These are phyloP conservation scores for Protostelium mycophagum DNA, from an alignment of 78 protist species.

Conservation along the genomic window DNA sequence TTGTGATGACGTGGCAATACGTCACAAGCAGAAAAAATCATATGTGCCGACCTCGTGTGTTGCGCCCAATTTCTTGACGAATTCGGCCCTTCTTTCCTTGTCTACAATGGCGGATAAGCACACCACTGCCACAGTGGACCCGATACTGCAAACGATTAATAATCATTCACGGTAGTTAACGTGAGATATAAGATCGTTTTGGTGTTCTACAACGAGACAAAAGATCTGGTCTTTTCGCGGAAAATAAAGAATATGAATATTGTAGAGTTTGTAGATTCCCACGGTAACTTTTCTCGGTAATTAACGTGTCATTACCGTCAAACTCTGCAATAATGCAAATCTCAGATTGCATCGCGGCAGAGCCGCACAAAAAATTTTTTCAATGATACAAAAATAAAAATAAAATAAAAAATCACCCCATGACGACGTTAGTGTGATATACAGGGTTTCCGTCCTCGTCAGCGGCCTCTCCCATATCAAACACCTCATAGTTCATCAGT, in stretches of 20 bases:
- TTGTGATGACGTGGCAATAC: too few relatives aligned
- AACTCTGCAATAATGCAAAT: neutral
- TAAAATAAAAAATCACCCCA: slow-evolving; percentile 6
- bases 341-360: neutral
- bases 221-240: too few relatives aligned
- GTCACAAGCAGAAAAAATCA: too few relatives aligned
- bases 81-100: neutral
- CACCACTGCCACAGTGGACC: neutral
- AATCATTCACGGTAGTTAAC: too few relatives aligned
- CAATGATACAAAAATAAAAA: neutral
- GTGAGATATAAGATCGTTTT: too few relatives aligned
- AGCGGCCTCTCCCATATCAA: slow-evolving; percentile 6
- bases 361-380: too few relatives aligned
- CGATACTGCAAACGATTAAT: too few relatives aligned
- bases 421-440: slow-evolving; percentile 54
- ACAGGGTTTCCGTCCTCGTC: slow-evolving; percentile 20
- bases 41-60: neutral
- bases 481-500: slow-evolving; percentile 13
- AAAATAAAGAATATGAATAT: too few relatives aligned
- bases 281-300: too few relatives aligned
- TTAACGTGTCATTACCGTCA: neutral
- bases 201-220: too few relatives aligned
- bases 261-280: too few relatives aligned
- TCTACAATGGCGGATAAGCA: neutral
- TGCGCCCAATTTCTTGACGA: neutral